Conservation (phyloP, 2,329 filamentous ascomycete species). For the Ramichloridium luteum region DNA sequence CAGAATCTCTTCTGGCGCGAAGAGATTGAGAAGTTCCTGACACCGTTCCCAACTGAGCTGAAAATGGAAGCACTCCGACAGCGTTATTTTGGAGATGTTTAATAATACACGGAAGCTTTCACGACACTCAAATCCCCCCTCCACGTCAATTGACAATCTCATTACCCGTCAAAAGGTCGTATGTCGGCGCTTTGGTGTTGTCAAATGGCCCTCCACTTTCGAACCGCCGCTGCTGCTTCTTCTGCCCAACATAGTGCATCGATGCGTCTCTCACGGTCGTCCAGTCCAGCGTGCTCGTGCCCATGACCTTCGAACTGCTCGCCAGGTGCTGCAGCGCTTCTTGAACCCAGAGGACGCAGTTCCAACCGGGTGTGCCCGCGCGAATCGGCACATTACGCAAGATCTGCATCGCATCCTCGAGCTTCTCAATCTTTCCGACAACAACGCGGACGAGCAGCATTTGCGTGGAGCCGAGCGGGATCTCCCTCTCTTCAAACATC, state of each 20-base stretch:
- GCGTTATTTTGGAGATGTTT: constrained; percentile 27
- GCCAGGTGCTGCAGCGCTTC: constrained; percentile 25
- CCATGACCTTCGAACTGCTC: constrained; percentile 27
- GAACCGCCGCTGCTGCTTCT: constrained; percentile 20
- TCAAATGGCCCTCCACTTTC: constrained; percentile 5
- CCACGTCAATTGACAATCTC: no score
- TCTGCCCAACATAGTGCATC: constrained; percentile 27
- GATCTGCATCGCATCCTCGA: constrained; percentile 26
- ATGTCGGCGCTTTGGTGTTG: constrained; percentile 19
- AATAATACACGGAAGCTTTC: no score
- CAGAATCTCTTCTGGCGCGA: constrained; percentile 29
- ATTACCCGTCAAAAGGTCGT: constrained; percentile 12
- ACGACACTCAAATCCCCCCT: no score
- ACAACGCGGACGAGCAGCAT: constrained; percentile 26
- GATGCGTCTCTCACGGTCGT: constrained; percentile 24
- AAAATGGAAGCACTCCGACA: constrained; percentile 31
- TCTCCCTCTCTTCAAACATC: constrained; percentile 2
- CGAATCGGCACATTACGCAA: constrained; percentile 24
- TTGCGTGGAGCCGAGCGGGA: constrained; percentile 2
- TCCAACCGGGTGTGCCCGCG: constrained; percentile 27
- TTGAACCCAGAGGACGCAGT: constrained; percentile 31
- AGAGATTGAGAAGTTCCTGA: constrained; percentile 26
- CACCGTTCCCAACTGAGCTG: constrained; percentile 27
- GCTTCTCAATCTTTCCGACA: constrained; percentile 32
- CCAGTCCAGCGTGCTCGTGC: constrained; percentile 30